Evolutionary conservation across 2,329 filamentous ascomycete species (phyloP).

Genomic region (Cladophialophora immunda): DNA sequence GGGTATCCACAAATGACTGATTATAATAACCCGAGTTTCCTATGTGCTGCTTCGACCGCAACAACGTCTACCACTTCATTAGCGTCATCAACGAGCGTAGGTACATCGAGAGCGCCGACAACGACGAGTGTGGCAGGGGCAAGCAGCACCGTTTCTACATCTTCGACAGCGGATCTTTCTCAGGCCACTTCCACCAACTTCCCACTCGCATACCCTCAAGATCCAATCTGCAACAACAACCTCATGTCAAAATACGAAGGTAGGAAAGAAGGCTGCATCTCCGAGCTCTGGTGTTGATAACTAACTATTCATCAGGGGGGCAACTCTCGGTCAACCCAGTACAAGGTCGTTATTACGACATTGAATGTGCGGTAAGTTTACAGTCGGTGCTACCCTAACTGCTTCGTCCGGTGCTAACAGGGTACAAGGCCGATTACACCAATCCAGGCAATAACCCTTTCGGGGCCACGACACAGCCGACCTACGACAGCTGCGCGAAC

Average conservation of each 20-base stretch:
- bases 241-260: constrained; percentile 25
- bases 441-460: constrained; percentile 24
- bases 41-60: constrained; percentile 1
- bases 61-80: neutral
- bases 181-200: constrained; percentile 25
- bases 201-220: constrained; percentile 20
- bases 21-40: constrained; percentile 28
- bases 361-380: constrained; percentile 23
- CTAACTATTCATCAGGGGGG: constrained; percentile 7
- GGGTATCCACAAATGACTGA: constrained; percentile 34
- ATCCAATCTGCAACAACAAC: constrained; percentile 23
- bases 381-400: neutral
- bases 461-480: constrained; percentile 19
- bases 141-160: neutral
- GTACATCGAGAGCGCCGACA: neutral
- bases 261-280: neutral
- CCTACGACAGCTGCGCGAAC: constrained; percentile 24
- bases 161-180: constrained; percentile 18
- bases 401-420: neutral
- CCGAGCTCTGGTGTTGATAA: neutral
- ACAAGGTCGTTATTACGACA: constrained; percentile 22
- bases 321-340: constrained; percentile 18
- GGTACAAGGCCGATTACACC: constrained; percentile 25
- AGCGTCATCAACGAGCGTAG: neutral
- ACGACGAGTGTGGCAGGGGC: neutral